Evolutionary conservation across 805 yeast genomes (phyloP), one percentile per base, ranked within the genome.

Genomic region (Schwanniomyces sp.): DNA sequence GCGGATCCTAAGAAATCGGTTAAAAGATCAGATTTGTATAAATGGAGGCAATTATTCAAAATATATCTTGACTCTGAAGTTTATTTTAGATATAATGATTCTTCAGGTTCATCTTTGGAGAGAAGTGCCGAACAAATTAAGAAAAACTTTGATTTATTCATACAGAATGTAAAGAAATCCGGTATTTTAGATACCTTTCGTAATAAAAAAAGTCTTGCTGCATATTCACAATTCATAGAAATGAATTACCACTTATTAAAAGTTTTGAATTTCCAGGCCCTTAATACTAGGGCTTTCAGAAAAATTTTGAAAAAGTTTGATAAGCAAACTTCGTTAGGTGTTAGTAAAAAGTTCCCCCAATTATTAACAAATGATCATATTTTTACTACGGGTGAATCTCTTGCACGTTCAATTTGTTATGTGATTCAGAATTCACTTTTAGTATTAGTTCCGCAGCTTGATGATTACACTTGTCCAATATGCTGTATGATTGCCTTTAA

Each of bases 221-320:
- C 82, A 0, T 85, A 80, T 52, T 60, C 70, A 21, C 62, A 74
- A 38, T 86, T 86, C 54, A 66, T 79, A 48, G 62, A 65, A 3
- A 56, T 85, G 54, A 86, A 86, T 59, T 64, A 70, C 28, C 78
- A 78, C 47, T 63, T 86, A 17, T 58, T 86, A 38, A 79, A 80
- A 56, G 75, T 81, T 9, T 70, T 82, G 27, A 79, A 80, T 52
- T 86, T 81, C 58, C 86, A 84, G 56, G 69, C 78, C 7, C 72
- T 86, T 49, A 86, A 86, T 62, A 69, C 78, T 29, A 73, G 80
- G 37, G 92, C 92, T 0, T 75, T 85, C 34, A 66, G 76, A 14
- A 86, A 86, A 62, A 86, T 86, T 50, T 69, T 86, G 58, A 86
- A 86, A 60, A 86, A 86, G 59, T 86, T 87, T 55, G 91, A 87